Evolutionary conservation across 768 basidiomycete species (phyloP).

Genomic region (Podaxis mareebaensis): DNA sequence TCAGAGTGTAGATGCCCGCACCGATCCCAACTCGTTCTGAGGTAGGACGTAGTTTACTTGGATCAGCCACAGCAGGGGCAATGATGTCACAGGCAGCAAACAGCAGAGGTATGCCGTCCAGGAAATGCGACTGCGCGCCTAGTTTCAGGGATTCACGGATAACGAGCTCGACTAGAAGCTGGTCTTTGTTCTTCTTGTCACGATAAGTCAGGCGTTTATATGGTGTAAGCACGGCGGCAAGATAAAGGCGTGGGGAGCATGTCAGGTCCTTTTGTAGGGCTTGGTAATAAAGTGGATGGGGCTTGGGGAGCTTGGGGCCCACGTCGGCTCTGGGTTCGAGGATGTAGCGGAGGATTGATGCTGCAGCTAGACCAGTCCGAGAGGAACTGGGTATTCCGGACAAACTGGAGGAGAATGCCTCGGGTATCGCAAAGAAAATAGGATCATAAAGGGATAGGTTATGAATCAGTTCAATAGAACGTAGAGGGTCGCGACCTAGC

Average conservation of each 20-base stretch:
- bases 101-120: slow-evolving; percentile 72
- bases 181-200: slow-evolving; percentile 64
- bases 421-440: slow-evolving; percentile 60
- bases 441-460: slow-evolving; percentile 68
- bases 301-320: slow-evolving; percentile 33
- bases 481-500: slow-evolving; percentile 72
- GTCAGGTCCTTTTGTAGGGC: slow-evolving; percentile 37
- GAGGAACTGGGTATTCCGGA: slow-evolving; percentile 42
- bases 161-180: slow-evolving; percentile 63
- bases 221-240: slow-evolving; percentile 77
- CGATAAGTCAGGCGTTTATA: slow-evolving; percentile 58
- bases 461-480: slow-evolving; percentile 74
- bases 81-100: slow-evolving; percentile 54
- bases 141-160: slow-evolving; percentile 86
- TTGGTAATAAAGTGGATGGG: slow-evolving; percentile 51
- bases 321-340: slow-evolving; percentile 27
- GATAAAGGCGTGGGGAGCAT: slow-evolving; percentile 64
- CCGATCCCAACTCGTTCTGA: slow-evolving; percentile 63
- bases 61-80: background rate
- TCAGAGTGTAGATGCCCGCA: slow-evolving; percentile 29
- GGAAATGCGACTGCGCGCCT: slow-evolving; percentile 72
- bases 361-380: slow-evolving; percentile 52
- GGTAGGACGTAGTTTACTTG: slow-evolving; percentile 32
- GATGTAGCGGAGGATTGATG: slow-evolving; percentile 57
- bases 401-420: slow-evolving; percentile 40